Base-by-base conservation (phyloP, 1,139 yeast species). In the Lodderomyces orthopsilosis region DNA sequence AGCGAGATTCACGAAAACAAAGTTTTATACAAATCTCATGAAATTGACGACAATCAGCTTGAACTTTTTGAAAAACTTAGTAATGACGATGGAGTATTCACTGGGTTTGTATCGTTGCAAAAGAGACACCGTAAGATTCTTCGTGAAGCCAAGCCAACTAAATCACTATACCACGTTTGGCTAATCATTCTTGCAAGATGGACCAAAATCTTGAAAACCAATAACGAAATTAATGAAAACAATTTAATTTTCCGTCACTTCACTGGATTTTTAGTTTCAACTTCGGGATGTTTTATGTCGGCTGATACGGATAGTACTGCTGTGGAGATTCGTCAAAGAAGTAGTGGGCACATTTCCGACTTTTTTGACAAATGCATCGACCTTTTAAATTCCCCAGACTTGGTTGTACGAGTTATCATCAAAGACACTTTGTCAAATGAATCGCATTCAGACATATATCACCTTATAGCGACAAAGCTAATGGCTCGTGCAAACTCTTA, bases 91-190 rank as follows among this genome's bases (percentile, higher is more conserved):
- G 68, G 75, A 26, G 79, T 83, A 2, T 81, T 85, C 41, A 83
- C 91, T 1, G 93, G 95, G 14, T 77, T 83, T 24, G 86, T 85
- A 14, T 90, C 94, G 0, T 71, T 85, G 27, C 93, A 87, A 57
- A 85, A 86, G 57, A 75, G 82, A 46, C 66, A 86, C 45, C 75
- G 76, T 49, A 75, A 67, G 48, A 69, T 85, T 37, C 62, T 84
- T 41, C 71, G 80, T 46, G 68, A 80, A n/a, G 75, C 77, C 6
- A 65, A 63, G 32, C 87, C 91, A 1, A 80, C 88, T 0, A 67
- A 70, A 33, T 77, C 88, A 1, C 62, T 87, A 32, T 68, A 77
- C 35, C 79, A 77, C 44, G 79, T 83, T 1, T 84, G 93, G 86
- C 57, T 72, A 4, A 62, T 79, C 34, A 75, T 85, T 46, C 83